phyloP scores from a whole-genome alignment of 345 rosid genomes.

The Boechera stricta region DNA sequence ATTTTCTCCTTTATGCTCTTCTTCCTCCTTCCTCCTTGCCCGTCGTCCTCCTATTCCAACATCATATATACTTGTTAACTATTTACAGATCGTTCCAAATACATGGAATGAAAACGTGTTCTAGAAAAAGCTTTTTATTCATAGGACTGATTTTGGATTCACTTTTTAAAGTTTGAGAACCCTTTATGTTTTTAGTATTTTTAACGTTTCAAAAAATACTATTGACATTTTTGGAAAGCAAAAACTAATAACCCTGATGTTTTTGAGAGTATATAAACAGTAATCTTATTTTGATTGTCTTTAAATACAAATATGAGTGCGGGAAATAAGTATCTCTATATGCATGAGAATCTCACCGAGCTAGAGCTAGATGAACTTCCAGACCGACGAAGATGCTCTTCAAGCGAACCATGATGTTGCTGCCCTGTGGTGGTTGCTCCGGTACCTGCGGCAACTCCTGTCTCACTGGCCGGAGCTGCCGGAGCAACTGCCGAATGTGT shows the following conservation, averaged over 20 bases:
- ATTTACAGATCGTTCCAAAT: neutral
- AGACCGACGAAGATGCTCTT: slow-evolving; percentile 50
- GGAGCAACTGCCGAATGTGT: neutral
- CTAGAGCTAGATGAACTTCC: slow-evolving; percentile 55
- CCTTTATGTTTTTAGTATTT: neutral
- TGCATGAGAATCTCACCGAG: slow-evolving; percentile 51
- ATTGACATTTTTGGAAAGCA: neutral
- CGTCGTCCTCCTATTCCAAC: slow-evolving; percentile 60
- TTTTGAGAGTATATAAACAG: no score
- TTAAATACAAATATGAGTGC: neutral
- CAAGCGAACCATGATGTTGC: slow-evolving; percentile 39
- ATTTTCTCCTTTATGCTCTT: slow-evolving; percentile 76
- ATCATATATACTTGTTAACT: neutral
- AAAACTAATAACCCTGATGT: neutral
- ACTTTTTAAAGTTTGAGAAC: neutral
- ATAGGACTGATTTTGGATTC: neutral
- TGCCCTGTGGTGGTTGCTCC: slow-evolving; percentile 8
- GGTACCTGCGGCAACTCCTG: neutral
- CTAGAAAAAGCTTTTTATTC: neutral
- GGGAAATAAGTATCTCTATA: neutral
- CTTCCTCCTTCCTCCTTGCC: slow-evolving; percentile 82
- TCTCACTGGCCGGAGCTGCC: neutral
- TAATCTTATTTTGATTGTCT: no score
- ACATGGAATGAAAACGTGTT: neutral
- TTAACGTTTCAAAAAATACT: neutral